A percentile compares a stretch with the other conserved stretches of the same genome.
Conservation (phyloP, 495 filamentous ascomycete genomes). For the Clohesyomyces aquaticus region DNA sequence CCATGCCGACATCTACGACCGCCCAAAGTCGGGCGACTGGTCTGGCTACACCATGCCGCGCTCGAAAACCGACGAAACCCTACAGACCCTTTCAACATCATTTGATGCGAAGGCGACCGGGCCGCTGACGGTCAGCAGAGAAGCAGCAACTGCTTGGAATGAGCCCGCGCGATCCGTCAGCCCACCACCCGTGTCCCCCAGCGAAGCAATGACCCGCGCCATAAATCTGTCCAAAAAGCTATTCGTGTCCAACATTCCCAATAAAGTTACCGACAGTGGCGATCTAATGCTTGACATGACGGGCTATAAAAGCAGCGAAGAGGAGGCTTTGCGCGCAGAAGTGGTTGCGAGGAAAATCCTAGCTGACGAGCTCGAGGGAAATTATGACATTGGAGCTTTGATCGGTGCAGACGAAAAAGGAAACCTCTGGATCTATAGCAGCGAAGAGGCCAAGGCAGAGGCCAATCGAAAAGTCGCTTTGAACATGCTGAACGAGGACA, state of each 20-base stretch:
- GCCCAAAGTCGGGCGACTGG: conserved; percentile 42
- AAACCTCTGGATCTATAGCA: conserved; percentile 98
- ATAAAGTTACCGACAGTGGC: conserved; percentile 87
- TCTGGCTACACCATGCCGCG: conserved; percentile 27
- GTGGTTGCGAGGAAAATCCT: conserved; percentile 92
- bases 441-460: conserved; percentile 88
- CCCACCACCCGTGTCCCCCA: conserved; percentile 72
- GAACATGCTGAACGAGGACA: conserved; percentile 57
- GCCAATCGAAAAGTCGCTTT: conserved; percentile 60
- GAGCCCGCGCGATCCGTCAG: conserved; percentile 64
- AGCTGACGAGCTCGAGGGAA: conserved; percentile 90
- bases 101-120: conserved; percentile 26
- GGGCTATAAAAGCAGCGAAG: conserved; percentile 89
- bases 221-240: conserved; percentile 85
- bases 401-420: conserved; percentile 94
- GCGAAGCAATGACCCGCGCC: conserved; percentile 81
- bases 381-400: conserved; percentile 93
- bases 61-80: conserved; percentile 34
- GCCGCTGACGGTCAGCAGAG: conserved; percentile 30
- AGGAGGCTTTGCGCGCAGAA: conserved; percentile 88
- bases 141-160: conserved; percentile 36
- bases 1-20: conserved; percentile 53
- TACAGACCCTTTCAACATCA: conserved; percentile 30
- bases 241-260: conserved; percentile 85
- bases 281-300: conserved; percentile 99